Base-by-base conservation (phyloP, 2,329 filamentous ascomycete genomes). In the Orbilia ellipsospora region DNA sequence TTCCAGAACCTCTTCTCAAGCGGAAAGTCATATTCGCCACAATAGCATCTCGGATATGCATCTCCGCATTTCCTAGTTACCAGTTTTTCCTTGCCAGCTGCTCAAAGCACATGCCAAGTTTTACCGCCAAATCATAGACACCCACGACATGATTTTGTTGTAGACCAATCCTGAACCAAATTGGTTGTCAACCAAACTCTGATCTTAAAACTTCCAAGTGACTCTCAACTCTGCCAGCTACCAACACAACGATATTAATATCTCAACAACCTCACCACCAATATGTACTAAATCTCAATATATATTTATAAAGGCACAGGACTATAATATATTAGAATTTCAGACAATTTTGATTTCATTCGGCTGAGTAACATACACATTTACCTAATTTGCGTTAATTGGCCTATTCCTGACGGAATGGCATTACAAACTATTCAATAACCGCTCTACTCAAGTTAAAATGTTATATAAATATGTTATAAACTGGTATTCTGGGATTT, bases 241-340 rank as follows among this genome's bases (percentile, higher is more conserved):
- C 40, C 40, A 42, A 42, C 40, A 42, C 40, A 42, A 42, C 40
- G 40, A 42, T 42, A 42, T 42, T 42, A 42, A 42, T 42, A 42
- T 15, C 40, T 42, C 40, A 42, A 42, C 40, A 42, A 42, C 7
- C 40, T 42, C 40, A 42, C 40, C 40, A 42, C 40, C 40, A 42
- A 42, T 42, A 42, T 42, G 40, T 42, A 42, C 40, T 42, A 42
- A 42, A 42, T 42, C 40, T 42, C 15, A 15, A 42, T 42, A 42
- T 42, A 42, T 42, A 42, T 42, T 42, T 42, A 42, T 42, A 42
- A 42, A 42, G 40, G 40, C 40, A 42, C 40, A 42, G 40, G 40
- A 42, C 7, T 42, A 42, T 42, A 42, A 42, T 42, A 42, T 42
- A 42, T 42, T 42, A 42, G 40, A 42, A 42, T 42, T 42, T 42